Base-by-base conservation (phyloP, 2,329 filamentous ascomycete species). In the Neofusicoccum kwambonambiense region DNA sequence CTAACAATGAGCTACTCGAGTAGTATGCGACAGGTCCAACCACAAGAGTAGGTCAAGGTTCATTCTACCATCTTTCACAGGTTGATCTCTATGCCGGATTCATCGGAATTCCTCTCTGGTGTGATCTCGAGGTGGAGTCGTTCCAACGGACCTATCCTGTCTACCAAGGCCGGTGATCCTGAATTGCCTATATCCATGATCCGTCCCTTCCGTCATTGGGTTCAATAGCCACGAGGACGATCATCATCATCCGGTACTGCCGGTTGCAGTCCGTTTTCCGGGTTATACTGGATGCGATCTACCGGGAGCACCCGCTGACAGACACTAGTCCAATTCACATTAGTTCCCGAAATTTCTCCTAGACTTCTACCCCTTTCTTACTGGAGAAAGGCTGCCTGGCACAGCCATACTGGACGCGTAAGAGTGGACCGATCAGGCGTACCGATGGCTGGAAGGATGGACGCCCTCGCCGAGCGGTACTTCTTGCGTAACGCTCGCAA, bases 271-370 rank as follows among this genome's bases (percentile, higher is more conserved):
- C 52, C 52, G 9, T 42, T 57, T 44, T 34, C 52, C 52, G 52
- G 41, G 56, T 58, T 27, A 12, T 42, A 13, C 12, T 37, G 50
- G 9, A 44, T 27, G n/a, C 22, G 56, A 60, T 60, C 56, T 60
- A 37, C 56, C 56, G 56, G 56, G 56, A 60, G 56, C 56, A 37
- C 56, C 56, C 56, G 56, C 31, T 60, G 56, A 60, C 56, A 58
- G 11, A 15, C 39, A 17, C 19, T 4, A 37, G n/a, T 37, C 39
- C 12, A n/a, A 3, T 44, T 9, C 39, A 31, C 11, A 15, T 39
- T 44, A 15, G 54, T 45, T 45, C 39, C 39, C 54, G 41, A 15
- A 19, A 34, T 44, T 6, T 9, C 54, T 12, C 54, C 52, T 9
- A 2, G 17, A n/a, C 7, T 17, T 39, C 47, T 12, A 15, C 27